phyloP scores from a whole-genome alignment of 1,284 basidiomycete genomes.

The Xanthoconium separans region DNA sequence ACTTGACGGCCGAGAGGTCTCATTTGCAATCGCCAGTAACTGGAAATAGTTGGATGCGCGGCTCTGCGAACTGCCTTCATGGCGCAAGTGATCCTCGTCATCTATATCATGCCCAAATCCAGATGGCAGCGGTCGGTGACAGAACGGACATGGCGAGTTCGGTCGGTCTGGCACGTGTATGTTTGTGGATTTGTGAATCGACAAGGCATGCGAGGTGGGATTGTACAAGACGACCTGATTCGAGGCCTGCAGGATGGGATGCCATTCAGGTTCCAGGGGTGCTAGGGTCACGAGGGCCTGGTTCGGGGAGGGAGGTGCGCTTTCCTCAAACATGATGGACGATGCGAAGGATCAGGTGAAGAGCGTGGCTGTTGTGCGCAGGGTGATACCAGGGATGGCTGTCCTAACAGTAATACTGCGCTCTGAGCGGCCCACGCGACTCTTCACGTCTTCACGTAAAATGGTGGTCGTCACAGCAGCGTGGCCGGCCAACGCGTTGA shows the following conservation, averaged over 20 bases:
- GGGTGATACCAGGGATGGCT: neutral
- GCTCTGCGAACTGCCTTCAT: conserved; percentile 37
- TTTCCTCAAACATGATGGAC: conserved; percentile 31
- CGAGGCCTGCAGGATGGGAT: conserved; percentile 71
- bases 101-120: conserved; percentile 23
- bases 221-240: conserved; percentile 91
- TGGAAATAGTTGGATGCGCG: conserved; percentile 75
- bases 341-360: neutral
- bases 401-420: neutral
- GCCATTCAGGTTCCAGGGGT: conserved; percentile 47
- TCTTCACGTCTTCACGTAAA: conserved; percentile 5
- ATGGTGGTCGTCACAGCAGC: conserved; percentile 1
- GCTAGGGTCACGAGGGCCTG: conserved; percentile 31
- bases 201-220: conserved; percentile 79
- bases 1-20: conserved; percentile 55
- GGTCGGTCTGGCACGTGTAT: conserved; percentile 23
- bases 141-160: conserved; percentile 62
- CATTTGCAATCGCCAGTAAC: conserved; percentile 66
- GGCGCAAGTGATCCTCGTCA: conserved; percentile 24
- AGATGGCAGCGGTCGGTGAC: conserved; percentile 55
- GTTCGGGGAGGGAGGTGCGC: conserved; percentile 30
- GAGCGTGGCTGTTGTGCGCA: neutral
- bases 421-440: conserved; percentile 4
- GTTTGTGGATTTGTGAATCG: conserved; percentile 50
- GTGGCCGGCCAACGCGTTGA: neutral